phyloP scores from a whole-genome alignment of 2,329 filamentous ascomycete species.

The Xylaria arbuscula region DNA sequence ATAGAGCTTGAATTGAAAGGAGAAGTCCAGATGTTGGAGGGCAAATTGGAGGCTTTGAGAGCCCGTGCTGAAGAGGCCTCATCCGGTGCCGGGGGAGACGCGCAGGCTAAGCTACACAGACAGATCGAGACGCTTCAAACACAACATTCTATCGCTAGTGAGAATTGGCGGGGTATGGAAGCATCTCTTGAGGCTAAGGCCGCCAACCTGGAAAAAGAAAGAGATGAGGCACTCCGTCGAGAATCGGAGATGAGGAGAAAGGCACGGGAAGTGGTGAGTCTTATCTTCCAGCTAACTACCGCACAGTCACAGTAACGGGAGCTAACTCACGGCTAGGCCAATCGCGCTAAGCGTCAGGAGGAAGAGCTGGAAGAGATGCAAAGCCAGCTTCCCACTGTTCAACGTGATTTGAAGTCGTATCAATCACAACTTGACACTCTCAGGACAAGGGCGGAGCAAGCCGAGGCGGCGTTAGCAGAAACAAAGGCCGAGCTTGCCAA shows the following conservation, averaged over 20 bases:
- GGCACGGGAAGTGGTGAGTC: constrained; percentile 81
- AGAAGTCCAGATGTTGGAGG: constrained; percentile 83
- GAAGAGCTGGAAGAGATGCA: constrained; percentile 82
- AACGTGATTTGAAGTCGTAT: constrained; percentile 71
- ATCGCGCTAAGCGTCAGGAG: constrained; percentile 74
- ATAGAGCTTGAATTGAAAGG: constrained; percentile 81
- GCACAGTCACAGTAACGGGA: constrained; percentile 44
- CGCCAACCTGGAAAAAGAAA: constrained; percentile 84
- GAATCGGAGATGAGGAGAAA: constrained; percentile 92
- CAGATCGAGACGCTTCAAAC: constrained; percentile 96
- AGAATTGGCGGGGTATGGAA: constrained; percentile 98
- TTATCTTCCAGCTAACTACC: background rate
- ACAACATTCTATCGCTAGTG: constrained; percentile 91
- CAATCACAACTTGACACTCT: constrained; percentile 70
- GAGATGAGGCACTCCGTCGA: constrained; percentile 83
- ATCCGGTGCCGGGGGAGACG: constrained; percentile 81
- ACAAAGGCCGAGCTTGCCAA: constrained; percentile 62
- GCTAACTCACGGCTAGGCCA: constrained; percentile 61
- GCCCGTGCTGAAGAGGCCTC: constrained; percentile 88
- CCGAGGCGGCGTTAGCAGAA: constrained; percentile 72
- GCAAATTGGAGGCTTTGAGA: constrained; percentile 89
- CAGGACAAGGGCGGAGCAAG: constrained; percentile 71
- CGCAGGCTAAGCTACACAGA: constrained; percentile 87
- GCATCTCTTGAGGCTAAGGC: constrained; percentile 83
- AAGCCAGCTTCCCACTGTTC: constrained; percentile 71